phyloP scores from a whole-genome alignment of 2,329 filamentous ascomycete genomes.

The Penicillium nordicum region DNA sequence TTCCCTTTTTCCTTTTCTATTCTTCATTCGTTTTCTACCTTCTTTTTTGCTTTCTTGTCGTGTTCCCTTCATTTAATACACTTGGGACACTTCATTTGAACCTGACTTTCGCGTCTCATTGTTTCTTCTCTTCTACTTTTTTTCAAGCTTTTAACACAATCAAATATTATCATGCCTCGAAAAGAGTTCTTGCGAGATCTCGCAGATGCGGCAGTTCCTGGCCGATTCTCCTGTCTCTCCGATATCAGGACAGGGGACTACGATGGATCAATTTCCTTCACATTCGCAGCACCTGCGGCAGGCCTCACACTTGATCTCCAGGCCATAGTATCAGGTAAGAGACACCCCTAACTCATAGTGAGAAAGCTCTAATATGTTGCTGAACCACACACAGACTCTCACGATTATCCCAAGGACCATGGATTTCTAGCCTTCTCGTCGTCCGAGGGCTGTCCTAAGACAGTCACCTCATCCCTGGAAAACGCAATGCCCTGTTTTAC shows the following conservation, averaged over 20 bases:
- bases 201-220: conserved; percentile 38
- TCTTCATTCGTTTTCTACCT: background rate
- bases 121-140: background rate
- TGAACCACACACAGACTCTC: conserved; percentile 47
- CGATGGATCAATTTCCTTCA: conserved; percentile 69
- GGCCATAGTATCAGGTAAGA: conserved; percentile 40
- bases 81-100: background rate
- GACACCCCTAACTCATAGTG: background rate
- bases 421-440: conserved; percentile 48
- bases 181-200: conserved; percentile 63
- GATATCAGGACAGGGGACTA: conserved; percentile 61
- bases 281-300: conserved; percentile 40
- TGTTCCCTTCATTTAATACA: background rate
- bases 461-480: conserved; percentile 41
- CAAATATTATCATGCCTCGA: conserved; percentile 56
- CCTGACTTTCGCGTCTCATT: background rate
- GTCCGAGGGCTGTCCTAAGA: conserved; percentile 33
- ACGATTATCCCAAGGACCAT: conserved; percentile 58
- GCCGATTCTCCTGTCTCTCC: conserved; percentile 49
- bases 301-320: conserved; percentile 34
- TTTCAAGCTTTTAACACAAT: background rate
- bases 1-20: background rate
- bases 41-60: background rate
- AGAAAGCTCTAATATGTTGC: background rate
- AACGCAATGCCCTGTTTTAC: conserved; percentile 37